A percentile compares a stretch with the other conserved stretches of the same genome.
Conservation (phyloP, 2,329 filamentous ascomycete species). For the Grosmannia huntii region DNA sequence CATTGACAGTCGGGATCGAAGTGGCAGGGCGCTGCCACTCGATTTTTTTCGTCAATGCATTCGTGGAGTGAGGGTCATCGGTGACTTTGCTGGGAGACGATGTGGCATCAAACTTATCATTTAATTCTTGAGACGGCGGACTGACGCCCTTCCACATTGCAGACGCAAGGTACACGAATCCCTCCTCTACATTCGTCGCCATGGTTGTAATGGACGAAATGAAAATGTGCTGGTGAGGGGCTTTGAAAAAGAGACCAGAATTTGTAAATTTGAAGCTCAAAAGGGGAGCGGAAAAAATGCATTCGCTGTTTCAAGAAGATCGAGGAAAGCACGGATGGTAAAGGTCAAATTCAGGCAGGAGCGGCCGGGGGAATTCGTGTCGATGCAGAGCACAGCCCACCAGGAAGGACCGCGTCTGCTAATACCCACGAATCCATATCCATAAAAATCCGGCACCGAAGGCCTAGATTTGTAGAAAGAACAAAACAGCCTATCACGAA, state of each 20-base stretch:
- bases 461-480: too few species aligned
- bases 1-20: too few species aligned
- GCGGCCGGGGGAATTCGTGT: too few species aligned
- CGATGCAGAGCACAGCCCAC: too few species aligned
- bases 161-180: not conserved
- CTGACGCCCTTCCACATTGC: not conserved
- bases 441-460: too few species aligned
- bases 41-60: not conserved
- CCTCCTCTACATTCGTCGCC: not conserved
- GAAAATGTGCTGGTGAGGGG: not conserved
- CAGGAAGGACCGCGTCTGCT: too few species aligned
- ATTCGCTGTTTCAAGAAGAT: too few species aligned
- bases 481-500: too few species aligned
- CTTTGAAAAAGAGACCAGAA: not conserved
- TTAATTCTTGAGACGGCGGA: not conserved
- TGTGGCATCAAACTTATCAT: not conserved
- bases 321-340: not conserved
- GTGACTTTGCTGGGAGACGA: not conserved
- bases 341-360: not conserved
- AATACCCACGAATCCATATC: too few species aligned
- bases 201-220: not conserved
- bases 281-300: not conserved
- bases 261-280: not conserved
- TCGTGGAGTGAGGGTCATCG: too few species aligned
- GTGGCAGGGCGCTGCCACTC: conserved; percentile 1